Evolutionary conservation across 257 asterid genomes (phyloP), one percentile per base, ranked within the genome.

Genomic region (Paulownia fortunei): DNA sequence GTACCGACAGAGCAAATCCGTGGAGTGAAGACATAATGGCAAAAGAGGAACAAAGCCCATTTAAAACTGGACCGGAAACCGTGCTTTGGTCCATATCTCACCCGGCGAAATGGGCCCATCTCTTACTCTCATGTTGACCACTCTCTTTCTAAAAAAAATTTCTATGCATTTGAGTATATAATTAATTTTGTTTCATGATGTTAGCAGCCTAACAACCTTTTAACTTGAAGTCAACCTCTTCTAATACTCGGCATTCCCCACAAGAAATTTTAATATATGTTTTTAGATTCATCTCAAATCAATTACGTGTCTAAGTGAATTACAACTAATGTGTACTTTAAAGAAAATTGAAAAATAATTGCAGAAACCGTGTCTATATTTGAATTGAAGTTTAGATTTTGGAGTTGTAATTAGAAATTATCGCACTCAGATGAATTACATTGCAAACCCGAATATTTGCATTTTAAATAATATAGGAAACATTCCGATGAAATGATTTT

Each of bases 21-120:
- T 2, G 49, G 76, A 78, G 77, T 27, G 56, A 82, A 82, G 81
- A 64, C 82, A 82, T 32, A 66, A 30, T 21, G 60, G 87, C 49
- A 34, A 71, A 83, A 76, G 82, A 74, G 81, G 75, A 52, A 64
- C 67, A 84, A 65, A 82, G 81, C 70, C 84, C 85, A 87, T 69
- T 59, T 68, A 72, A 75, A 78, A 51, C 44, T 84, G 73, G 85
- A 55, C 87, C 87, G 52, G 61, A 74, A 77, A 24, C 85, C 77
- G 68, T 82, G 81, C 62, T 70, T 77, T 77, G 86, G 89, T 87
- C 88, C 86, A 76, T 69, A 71, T 47, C 79, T 74, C n/a, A 23
- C 85, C 87, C 72, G 58, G 56, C 87, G 52, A 9, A 13, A 7
- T 21, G 87, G 92, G 54, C 87, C 89, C 92, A 77, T 66, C 73